Evolutionary conservation across 2,329 filamentous ascomycete genomes (phyloP), one percentile per base, ranked within the genome.

Genomic region (Fusarium beomiforme): DNA sequence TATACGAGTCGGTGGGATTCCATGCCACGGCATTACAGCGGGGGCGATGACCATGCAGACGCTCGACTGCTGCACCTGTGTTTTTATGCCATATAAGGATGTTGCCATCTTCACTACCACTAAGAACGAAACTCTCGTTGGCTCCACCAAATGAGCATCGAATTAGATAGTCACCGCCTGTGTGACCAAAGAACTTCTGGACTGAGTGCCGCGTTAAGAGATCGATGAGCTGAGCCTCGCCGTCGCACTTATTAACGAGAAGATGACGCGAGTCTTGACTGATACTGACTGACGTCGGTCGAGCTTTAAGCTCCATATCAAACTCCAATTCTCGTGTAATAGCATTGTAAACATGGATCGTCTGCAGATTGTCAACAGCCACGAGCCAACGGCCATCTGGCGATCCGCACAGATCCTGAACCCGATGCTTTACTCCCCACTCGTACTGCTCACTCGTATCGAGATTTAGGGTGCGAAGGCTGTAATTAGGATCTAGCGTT

Each of bases 81-180:
- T 91, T 91, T 80, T 94, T 96, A 79, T 97, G 93, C 94, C 95
- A 98, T 67, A 99, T 93, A 78, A 94, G 92, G 43, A 98, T 88
- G 60, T 88, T 86, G 4, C 90, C 89, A 69, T 90, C 89, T 87
- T 98, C 94, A 76, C 94, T 97, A 14, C 96, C 96, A 76, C 93
- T 95, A 31, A 97, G 86, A 13, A 98, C 92, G 79, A 98, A 98
- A 78, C 92, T 95, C 82, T 98, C 94, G 64, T 93, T 91, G 3
- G 95, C 95, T 34, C 96, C 96, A 21, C 96, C 96, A 81, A 98
- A 96, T 1, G 87, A 85, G 75, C 91, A 93, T 54, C 95, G 88
- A 64, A 99, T 97, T 59, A 98, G 88, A 77, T 85, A 97, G 4
- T 91, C 84, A 58, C 90, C 91, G 69, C 94, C 93, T 44, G 86